These are phyloP conservation scores for Hyphopichia buzzinii DNA, from an alignment of 1,139 yeast genomes.

Conservation along the genomic window DNA sequence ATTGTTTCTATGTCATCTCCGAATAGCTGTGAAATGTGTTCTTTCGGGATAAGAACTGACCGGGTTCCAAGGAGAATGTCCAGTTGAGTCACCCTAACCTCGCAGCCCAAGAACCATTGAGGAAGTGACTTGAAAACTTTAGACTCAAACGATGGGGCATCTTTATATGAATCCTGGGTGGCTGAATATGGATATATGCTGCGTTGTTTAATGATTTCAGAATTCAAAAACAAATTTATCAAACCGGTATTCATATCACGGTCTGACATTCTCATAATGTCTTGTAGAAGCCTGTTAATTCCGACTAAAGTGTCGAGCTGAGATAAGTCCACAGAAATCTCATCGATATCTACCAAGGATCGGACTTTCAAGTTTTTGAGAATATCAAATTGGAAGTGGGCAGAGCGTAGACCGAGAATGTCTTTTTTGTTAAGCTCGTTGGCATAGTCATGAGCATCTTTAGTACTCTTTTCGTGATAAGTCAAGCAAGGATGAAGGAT, in stretches of 20 bases:
- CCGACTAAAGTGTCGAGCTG: conserved; percentile 34
- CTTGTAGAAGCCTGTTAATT: conserved; percentile 26
- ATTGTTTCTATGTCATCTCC: conserved; percentile 39
- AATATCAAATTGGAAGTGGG: conserved; percentile 24
- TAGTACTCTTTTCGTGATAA: conserved; percentile 26
- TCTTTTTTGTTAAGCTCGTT: conserved; percentile 13
- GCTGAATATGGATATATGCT: conserved; percentile 3
- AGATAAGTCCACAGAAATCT: conserved; percentile 24
- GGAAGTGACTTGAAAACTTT: conserved; percentile 44
- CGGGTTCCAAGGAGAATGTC: conserved; percentile 52
- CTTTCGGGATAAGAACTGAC: conserved; percentile 54
- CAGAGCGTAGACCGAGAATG: conserved; percentile 19
- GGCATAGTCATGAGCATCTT: conserved; percentile 3
- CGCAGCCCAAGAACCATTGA: conserved; percentile 41
- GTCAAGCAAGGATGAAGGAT: conserved; percentile 32
- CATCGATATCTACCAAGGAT: conserved; percentile 20
- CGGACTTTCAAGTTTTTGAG: conserved; percentile 30
- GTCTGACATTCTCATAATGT: conserved; percentile 25
- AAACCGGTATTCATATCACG: conserved; percentile 28
- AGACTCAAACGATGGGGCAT: conserved; percentile 11
- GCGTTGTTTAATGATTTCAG: conserved; percentile 18
- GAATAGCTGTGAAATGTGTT: conserved; percentile 28
- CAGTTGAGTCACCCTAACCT: conserved; percentile 29
- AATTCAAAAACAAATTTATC: conserved; percentile 28
- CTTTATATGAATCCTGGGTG: not conserved